These are phyloP conservation scores for Daldinia decipiens DNA, from an alignment of 495 filamentous ascomycete genomes.

Conservation along the genomic window DNA sequence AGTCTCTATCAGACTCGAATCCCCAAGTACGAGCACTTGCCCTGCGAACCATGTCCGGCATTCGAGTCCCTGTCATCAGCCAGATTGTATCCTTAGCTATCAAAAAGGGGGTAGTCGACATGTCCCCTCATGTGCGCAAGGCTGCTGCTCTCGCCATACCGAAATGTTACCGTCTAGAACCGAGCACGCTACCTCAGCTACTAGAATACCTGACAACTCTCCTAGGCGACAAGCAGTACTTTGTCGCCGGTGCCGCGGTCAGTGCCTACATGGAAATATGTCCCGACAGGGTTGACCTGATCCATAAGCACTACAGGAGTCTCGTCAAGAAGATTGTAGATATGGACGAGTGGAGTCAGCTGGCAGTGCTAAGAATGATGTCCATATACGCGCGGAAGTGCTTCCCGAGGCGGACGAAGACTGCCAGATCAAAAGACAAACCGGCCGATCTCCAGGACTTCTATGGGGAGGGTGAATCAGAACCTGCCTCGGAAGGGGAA, in stretches of 20 bases:
- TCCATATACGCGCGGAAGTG: conserved; percentile 85
- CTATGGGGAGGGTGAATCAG: conserved; percentile 69
- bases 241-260: conserved; percentile 91
- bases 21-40: conserved; percentile 91
- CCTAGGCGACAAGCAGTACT: conserved; percentile 91
- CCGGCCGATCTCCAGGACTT: conserved; percentile 70
- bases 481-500: conserved; percentile 61
- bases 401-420: conserved; percentile 79
- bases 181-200: conserved; percentile 83
- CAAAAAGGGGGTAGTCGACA: conserved; percentile 89
- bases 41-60: conserved; percentile 93
- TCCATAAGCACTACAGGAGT: conserved; percentile 88
- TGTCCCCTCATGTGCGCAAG: conserved; percentile 93
- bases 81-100: conserved; percentile 98
- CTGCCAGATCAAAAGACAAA: conserved; percentile 51
- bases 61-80: conserved; percentile 95
- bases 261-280: conserved; percentile 89
- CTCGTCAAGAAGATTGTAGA: conserved; percentile 91
- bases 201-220: conserved; percentile 79
- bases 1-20: conserved; percentile 90
- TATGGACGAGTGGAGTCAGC: conserved; percentile 98
- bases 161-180: conserved; percentile 95
- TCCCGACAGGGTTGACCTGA: conserved; percentile 82
- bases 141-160: conserved; percentile 95
- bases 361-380: conserved; percentile 82